Evolutionary conservation across 345 rosid species (phyloP), one percentile per base, ranked within the genome.

Genomic region (Dimocarpus longan): DNA sequence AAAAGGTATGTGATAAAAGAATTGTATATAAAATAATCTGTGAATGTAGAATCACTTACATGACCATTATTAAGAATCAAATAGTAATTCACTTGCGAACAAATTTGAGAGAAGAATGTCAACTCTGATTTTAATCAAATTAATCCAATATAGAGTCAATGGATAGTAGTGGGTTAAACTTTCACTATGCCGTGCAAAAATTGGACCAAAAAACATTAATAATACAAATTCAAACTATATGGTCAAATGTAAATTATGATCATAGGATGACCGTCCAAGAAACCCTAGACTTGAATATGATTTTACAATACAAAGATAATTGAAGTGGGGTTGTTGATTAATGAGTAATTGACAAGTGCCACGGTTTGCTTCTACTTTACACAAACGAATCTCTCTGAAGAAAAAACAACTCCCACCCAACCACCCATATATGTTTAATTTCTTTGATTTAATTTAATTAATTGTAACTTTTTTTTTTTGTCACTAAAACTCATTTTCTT

Each of bases 341-440:
- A 48, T 56, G 73, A 42, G n/a, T 68, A 76, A 78, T 71, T 57
- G 84, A 66, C 84, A 75, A 68, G 71, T 82, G 77, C 82, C 71
- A 39, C 22, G 24, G 57, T 22, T 66, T 56, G 79, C 46, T 77
- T 65, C 77, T 78, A 56, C 65, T 67, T 80, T 46, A 28, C 84
- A 66, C 50, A 42, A 62, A 52, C 81, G 74, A 81, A 71, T 76
- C 78, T 74, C 79, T 56, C 12, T 26, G 46, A 64, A 32, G 69
- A 69, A 70, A 60, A 79, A 57, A 71, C 80, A 67, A 71, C 8
- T 66, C 65, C 75, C 50, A 42, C 44, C 54, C 54, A 12, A 21
- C 4, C 22, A 62, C 18, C 46, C 24, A 18, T n/a, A 46, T 46
- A 11, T 46, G 1, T 10, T 32, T 32, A 32, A 32, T 32, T 32